Conservation (phyloP, 768 basidiomycete genomes). For the Macrolepiota dolichaula region DNA sequence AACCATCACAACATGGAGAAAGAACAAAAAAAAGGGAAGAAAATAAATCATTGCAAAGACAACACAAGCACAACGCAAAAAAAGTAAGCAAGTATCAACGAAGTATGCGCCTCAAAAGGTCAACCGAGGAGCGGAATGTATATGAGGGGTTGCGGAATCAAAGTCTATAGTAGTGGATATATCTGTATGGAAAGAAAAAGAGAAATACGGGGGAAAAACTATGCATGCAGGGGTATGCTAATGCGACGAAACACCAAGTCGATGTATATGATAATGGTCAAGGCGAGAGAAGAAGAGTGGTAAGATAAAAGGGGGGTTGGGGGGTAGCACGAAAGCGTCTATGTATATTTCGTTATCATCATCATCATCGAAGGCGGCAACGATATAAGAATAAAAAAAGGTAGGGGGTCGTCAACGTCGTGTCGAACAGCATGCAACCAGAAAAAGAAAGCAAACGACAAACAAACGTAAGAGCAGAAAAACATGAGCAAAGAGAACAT, state of each 20-base stretch:
- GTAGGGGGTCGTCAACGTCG: not conserved
- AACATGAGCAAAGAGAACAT: slow-evolving; percentile 2
- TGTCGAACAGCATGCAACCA: slow-evolving; percentile 7
- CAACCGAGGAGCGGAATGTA: not conserved
- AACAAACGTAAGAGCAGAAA: not conserved
- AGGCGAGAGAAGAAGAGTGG: not conserved
- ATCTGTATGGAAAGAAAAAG: not conserved
- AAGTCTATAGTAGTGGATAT: not conserved
- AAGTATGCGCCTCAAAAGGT: not conserved
- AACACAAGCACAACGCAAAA: not conserved
- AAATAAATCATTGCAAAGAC: slow-evolving; percentile 6
- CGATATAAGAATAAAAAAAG: slow-evolving; percentile 6
- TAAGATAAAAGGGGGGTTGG: not conserved
- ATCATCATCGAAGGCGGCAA: slow-evolving; percentile 4
- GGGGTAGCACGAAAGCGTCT: not conserved
- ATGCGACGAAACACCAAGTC: not conserved
- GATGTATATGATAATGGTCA: not conserved
- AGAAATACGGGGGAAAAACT: not conserved
- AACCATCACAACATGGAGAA: not conserved
- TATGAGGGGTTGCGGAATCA: not conserved
- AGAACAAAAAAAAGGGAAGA: slow-evolving; percentile 2
- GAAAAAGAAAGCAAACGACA: not conserved
- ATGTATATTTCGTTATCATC: not conserved
- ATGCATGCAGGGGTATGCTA: not conserved
- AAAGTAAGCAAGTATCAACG: not conserved